Evolutionary conservation across 345 rosid species (phyloP), one percentile per base, ranked within the genome.

Genomic region (Aegle marmelos): DNA sequence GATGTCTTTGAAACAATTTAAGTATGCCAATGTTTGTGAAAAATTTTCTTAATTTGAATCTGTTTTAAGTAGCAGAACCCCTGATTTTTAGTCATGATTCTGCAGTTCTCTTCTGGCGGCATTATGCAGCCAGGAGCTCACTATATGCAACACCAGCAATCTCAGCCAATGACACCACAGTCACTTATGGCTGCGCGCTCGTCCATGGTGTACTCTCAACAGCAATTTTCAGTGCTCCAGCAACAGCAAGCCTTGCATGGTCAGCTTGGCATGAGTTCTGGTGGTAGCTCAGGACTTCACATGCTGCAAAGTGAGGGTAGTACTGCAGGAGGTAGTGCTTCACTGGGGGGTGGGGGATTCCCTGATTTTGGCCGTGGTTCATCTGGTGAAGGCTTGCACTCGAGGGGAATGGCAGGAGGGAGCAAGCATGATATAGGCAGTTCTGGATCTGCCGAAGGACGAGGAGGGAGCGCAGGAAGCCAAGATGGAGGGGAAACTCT

Each of bases 71-170:
- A 10, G 61, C 45, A n/a, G 68, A 70, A 41, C 75, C 53, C 5
- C 61, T 66, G 64, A 72, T 22, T 45, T 76, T 8, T 74, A 48
- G 64, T 58, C 33, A n/a, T 59, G 75, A 62, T 14, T 41, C 9
- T 75, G 88, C 84, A 96, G 99, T 92, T 83, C 81, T 80, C 94
- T 36, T 81, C 97, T 8, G 70, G 94, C 71, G 91, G 98, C 56
- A 72, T 91, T 73, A 79, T 90, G 85, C 99, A 91, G 85, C 89
- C 92, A 63, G 98, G 93, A 78, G 86, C 88, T 61, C 97, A 90
- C 87, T 97, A 92, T 82, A 70, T 94, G 95, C 98, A 89, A 80
- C 94, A 92, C 66, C 97, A 92, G 78, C 99, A 96, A 86, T 85
- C 93, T 75, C 97, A 90, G 81, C 97, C 90, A 83, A 90, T 92